A percentile compares a stretch with the other conserved stretches of the same genome.
These are phyloP conservation scores for Diplodia corticola DNA, from an alignment of 2,329 filamentous ascomycete species.

Conservation along the genomic window DNA sequence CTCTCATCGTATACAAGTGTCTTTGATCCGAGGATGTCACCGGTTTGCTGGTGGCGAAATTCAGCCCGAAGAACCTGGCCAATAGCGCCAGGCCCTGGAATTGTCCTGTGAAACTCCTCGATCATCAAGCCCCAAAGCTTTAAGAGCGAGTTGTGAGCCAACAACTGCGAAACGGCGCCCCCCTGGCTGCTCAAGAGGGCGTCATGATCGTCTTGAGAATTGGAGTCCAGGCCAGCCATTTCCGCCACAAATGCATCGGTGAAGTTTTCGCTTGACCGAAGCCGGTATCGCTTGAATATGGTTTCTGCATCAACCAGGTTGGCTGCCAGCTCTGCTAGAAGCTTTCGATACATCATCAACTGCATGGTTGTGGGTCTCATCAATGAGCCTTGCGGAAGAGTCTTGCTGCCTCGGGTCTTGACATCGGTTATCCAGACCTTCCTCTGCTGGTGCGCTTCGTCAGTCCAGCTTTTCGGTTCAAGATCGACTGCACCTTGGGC, in stretches of 20 bases:
- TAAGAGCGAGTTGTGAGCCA: conserved; percentile 60
- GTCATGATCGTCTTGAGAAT: conserved; percentile 54
- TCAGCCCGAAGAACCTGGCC: conserved; percentile 59
- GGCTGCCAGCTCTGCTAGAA: conserved; percentile 74
- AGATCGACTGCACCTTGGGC: not conserved
- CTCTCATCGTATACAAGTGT: conserved; percentile 66
- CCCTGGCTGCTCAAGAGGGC: conserved; percentile 36
- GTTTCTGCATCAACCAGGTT: conserved; percentile 68
- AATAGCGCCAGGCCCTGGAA: conserved; percentile 54
- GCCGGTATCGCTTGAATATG: conserved; percentile 69
- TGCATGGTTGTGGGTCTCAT: conserved; percentile 80
- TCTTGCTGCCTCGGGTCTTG: conserved; percentile 73
- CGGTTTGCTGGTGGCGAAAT: conserved; percentile 51
- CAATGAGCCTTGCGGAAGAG: conserved; percentile 64
- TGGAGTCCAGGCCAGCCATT: conserved; percentile 66
- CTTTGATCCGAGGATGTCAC: conserved; percentile 57
- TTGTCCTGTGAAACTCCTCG: conserved; percentile 52
- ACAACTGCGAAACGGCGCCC: conserved; percentile 53
- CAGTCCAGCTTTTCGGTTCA: conserved; percentile 22
- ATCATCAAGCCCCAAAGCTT: conserved; percentile 66
- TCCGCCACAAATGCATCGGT: conserved; percentile 78
- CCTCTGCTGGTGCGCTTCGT: conserved; percentile 24
- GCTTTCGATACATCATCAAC: conserved; percentile 82
- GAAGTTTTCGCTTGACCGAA: conserved; percentile 67
- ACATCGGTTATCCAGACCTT: conserved; percentile 80